Conservation (phyloP, 192 early-diverging fungal genomes). For the Rhizophagus sp. region DNA sequence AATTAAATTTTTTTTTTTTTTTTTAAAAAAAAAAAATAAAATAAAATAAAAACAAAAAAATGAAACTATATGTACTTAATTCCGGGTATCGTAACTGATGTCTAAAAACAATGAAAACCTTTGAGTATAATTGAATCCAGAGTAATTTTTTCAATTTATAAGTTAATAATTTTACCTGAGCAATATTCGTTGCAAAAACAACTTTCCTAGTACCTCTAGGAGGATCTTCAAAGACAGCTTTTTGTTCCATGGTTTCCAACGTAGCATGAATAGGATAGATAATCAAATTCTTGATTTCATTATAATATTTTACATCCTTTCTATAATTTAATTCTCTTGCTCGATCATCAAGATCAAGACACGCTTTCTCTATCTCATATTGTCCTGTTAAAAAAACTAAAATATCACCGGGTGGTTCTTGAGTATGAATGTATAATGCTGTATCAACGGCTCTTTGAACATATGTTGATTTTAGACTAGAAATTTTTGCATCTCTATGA, state of each 20-base stretch:
- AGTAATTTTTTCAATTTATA: not conserved
- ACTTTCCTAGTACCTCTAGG: slow-evolving; percentile 74
- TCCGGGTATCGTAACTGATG: slow-evolving; percentile 73
- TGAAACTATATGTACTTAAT: slow-evolving; percentile 15
- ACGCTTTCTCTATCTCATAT: slow-evolving; percentile 90
- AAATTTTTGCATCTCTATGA: slow-evolving; percentile 54
- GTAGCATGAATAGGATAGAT: slow-evolving; percentile 70
- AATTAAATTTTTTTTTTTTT: too few relatives aligned
- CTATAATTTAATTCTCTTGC: slow-evolving; percentile 18
- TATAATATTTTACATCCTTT: slow-evolving; percentile 27
- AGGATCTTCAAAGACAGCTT: slow-evolving; percentile 84
- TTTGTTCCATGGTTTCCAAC: slow-evolving; percentile 83
- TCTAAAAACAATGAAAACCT: slow-evolving; percentile 45
- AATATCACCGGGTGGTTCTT: slow-evolving; percentile 86
- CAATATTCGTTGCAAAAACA: slow-evolving; percentile 97
- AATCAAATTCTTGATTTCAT: slow-evolving; percentile 43
- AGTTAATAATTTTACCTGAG: slow-evolving; percentile 52
- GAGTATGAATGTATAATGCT: slow-evolving; percentile 73
- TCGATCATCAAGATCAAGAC: slow-evolving; percentile 50
- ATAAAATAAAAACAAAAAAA: too few relatives aligned
- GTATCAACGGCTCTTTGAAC: slow-evolving; percentile 75
- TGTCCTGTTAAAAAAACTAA: slow-evolving; percentile 96
- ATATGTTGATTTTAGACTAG: slow-evolving; percentile 67
- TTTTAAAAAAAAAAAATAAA: too few relatives aligned
- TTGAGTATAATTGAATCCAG: not conserved